A percentile compares a stretch with the other conserved stretches of the same genome.
phyloP scores from a whole-genome alignment of 1,139 yeast genomes.

The Magnusiomyces clavatus region DNA sequence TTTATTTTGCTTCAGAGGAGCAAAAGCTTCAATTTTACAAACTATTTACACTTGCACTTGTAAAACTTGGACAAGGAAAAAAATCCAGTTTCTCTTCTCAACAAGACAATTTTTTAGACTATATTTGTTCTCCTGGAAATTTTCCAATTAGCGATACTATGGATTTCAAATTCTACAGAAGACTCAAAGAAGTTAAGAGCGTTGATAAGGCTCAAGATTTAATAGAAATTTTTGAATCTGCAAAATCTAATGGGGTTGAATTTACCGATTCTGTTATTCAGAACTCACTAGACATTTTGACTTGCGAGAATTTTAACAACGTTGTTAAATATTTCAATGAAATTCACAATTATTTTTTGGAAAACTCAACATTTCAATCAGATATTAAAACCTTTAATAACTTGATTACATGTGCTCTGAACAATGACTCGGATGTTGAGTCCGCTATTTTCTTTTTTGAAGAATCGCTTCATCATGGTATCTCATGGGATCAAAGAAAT shows the following conservation, averaged over 20 bases:
- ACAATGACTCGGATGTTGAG: conserved; percentile 19
- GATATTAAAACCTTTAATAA: conserved; percentile 10
- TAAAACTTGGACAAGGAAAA: neutral
- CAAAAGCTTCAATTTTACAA: conserved; percentile 1
- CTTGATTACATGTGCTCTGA: conserved; percentile 6
- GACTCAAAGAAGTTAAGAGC: conserved; percentile 2
- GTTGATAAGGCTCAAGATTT: neutral
- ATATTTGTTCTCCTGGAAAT: too few relatives aligned
- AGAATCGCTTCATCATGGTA: conserved; percentile 34
- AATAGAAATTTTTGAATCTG: neutral
- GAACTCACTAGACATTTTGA: conserved; percentile 12
- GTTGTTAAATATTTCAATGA: conserved; percentile 4
- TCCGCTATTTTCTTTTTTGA: conserved; percentile 33
- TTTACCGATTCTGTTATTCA: conserved; percentile 10
- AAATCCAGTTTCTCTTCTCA: too few relatives aligned
- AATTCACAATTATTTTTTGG: conserved; percentile 4
- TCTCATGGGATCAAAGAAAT: conserved; percentile 35
- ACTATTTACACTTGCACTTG: neutral
- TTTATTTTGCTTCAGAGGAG: neutral
- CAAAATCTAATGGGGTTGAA: conserved; percentile 1
- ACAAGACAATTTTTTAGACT: too few relatives aligned
- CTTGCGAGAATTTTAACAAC: conserved; percentile 2
- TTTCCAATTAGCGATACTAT: neutral
- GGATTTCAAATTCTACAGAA: conserved; percentile 9
- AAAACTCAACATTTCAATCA: conserved; percentile 8